These are phyloP conservation scores for Cytospora piceae DNA, from an alignment of 2,329 filamentous ascomycete genomes.

Conservation along the genomic window DNA sequence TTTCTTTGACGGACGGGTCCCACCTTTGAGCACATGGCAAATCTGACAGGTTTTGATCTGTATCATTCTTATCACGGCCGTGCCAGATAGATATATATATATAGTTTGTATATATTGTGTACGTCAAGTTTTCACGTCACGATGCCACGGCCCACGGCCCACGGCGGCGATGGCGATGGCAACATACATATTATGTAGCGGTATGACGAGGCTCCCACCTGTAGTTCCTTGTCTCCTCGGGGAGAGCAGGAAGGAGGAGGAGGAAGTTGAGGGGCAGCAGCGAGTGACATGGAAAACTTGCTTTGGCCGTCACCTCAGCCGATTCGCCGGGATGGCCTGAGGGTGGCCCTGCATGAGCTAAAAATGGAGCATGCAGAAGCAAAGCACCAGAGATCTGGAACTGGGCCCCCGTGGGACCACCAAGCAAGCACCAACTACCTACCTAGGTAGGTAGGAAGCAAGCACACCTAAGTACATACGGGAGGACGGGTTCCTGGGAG, in stretches of 20 bases:
- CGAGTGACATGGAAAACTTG: conserved; percentile 14
- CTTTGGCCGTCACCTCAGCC: conserved; percentile 25
- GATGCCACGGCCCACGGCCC: conserved; percentile 2
- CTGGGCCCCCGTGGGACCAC: background rate
- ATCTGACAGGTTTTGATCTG: conserved; percentile 2
- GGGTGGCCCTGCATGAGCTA: conserved; percentile 18
- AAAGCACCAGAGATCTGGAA: conserved; percentile 23
- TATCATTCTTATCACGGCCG: no score
- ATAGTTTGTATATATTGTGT: background rate
- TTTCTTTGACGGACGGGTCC: conserved; percentile 11
- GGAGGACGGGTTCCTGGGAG: conserved; percentile 1
- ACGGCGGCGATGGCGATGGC: conserved; percentile 1
- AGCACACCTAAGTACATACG: background rate
- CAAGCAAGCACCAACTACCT: conserved; percentile 1
- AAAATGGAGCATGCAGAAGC: conserved; percentile 26
- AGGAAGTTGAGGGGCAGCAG: background rate
- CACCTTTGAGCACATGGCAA: conserved; percentile 17
- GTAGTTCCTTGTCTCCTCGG: background rate
- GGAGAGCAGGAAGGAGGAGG: background rate
- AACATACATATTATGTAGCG: conserved; percentile 2
- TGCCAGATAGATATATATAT: background rate
- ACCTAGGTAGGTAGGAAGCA: background rate
- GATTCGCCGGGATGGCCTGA: conserved; percentile 13
- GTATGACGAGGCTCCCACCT: conserved; percentile 19
- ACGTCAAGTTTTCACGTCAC: conserved; percentile 2